phyloP scores from a whole-genome alignment of 768 basidiomycete genomes.

The Kwoniella dejecticola region DNA sequence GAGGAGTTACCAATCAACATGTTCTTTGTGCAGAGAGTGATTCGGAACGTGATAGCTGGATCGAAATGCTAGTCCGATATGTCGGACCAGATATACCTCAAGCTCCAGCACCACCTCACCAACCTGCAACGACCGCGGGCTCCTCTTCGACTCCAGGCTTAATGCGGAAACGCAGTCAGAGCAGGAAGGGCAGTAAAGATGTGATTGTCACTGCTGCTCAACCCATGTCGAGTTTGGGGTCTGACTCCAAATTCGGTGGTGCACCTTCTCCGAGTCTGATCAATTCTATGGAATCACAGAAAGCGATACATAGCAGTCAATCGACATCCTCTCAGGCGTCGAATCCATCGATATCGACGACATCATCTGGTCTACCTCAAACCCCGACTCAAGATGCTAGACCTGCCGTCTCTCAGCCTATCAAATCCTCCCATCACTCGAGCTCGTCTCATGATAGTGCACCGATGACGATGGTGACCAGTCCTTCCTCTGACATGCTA shows the following conservation, averaged over 20 bases:
- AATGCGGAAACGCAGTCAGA: constrained; percentile 31
- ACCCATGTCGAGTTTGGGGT: constrained; percentile 30
- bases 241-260: constrained; percentile 35
- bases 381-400: constrained; percentile 20
- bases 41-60: constrained; percentile 88
- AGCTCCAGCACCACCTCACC: not conserved
- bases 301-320: constrained; percentile 42
- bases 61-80: constrained; percentile 86
- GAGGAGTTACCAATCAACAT: constrained; percentile 64
- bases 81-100: constrained; percentile 52
- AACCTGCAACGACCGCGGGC: not conserved
- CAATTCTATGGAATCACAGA: constrained; percentile 40
- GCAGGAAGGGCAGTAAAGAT: constrained; percentile 39
- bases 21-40: constrained; percentile 97
- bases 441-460: constrained; percentile 43
- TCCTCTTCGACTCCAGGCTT: not conserved
- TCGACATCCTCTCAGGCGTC: constrained; percentile 38
- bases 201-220: constrained; percentile 45
- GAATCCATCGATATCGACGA: constrained; percentile 17
- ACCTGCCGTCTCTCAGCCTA: not conserved
- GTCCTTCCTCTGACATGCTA: constrained; percentile 61
- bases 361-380: constrained; percentile 7
- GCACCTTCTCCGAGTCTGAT: constrained; percentile 47
- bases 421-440: constrained; percentile 8
- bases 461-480: constrained; percentile 68